Evolutionary conservation across 192 early-diverging fungal genomes (phyloP), one percentile per base, ranked within the genome.

Genomic region (Podila epigama): DNA sequence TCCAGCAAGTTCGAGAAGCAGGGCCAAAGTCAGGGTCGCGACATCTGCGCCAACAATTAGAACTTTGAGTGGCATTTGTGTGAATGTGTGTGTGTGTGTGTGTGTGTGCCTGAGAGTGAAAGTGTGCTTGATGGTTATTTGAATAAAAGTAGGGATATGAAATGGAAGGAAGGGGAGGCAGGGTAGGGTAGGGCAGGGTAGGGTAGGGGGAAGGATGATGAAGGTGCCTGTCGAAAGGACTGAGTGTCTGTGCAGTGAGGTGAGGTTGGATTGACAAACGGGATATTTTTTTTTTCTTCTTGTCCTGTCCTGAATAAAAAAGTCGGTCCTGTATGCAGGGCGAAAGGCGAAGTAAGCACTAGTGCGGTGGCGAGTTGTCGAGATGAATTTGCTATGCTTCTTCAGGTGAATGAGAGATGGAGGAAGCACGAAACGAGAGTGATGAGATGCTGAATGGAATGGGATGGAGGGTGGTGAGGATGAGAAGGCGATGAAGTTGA

Each of bases 41-140:
- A 81, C 56, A 56, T 75, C 71, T 22, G 67, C 60, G 48, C 80
- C 80, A 5, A 71, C 72, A 20, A 81, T 77, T 10, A 81, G 50
- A 15, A 70, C 68, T 67, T 64, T 66, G 36, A 68, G 55, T 13
- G 71, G 58, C 63, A 63, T 57, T 7, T 1, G n/a, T n/a, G n/a
- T n/a, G n/a, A n/a, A n/a, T n/a, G n/a, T n/a, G n/a, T n/a, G n/a
- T n/a, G n/a, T n/a, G n/a, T n/a, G n/a, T n/a, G n/a, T n/a, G n/a
- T n/a, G n/a, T n/a, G n/a, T n/a, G n/a, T n/a, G 53, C 9, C 16
- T n/a, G n/a, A n/a, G n/a, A n/a, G n/a, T n/a, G n/a, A n/a, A n/a
- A n/a, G n/a, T n/a, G n/a, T n/a, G n/a, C n/a, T 55, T 22, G n/a
- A 4, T 51, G 3, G 25, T 28, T 53, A 4, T 27, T 55, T 36